Percentiles rank a stretch among this genome's conserved stretches.
Conservation (phyloP, 1,284 basidiomycete genomes). For the Neonothopanus nambi region DNA sequence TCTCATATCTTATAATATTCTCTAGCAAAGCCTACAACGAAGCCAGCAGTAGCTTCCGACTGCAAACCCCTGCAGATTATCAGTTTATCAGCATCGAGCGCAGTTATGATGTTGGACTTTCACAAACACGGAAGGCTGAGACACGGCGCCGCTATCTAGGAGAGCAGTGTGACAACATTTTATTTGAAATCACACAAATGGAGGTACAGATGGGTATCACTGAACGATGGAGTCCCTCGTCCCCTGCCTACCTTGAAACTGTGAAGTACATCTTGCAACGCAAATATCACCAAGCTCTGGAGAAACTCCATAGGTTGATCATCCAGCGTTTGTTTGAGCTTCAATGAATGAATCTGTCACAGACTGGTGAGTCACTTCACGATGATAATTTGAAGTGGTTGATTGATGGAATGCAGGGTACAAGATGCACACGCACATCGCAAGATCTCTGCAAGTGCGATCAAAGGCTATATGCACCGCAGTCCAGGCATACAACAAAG, state of each 20-base stretch:
- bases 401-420: slow-evolving; percentile 9
- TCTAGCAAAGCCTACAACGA: no score
- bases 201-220: slow-evolving; percentile 12
- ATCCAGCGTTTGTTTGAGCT: slow-evolving; percentile 26
- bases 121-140: slow-evolving; percentile 1
- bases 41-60: not conserved
- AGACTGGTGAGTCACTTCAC: slow-evolving; percentile 5
- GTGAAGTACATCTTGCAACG: not conserved
- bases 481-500: slow-evolving; percentile 17
- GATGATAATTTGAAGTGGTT: slow-evolving; percentile 1
- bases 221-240: slow-evolving; percentile 12
- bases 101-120: not conserved
- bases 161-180: not conserved
- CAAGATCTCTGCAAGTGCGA: slow-evolving; percentile 15
- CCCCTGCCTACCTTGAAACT: not conserved
- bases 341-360: slow-evolving; percentile 18
- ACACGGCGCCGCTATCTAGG: not conserved
- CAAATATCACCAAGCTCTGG: no score
- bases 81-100: not conserved
- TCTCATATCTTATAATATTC: no score
- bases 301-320: slow-evolving; percentile 16
- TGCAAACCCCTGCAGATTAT: slow-evolving; percentile 7
- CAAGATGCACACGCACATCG: slow-evolving; percentile 17
- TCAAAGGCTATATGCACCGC: slow-evolving; percentile 18
- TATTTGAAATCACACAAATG: slow-evolving; percentile 6